Base-by-base conservation (phyloP, 805 yeast species). In the Sugiyamaella mastotermitis region DNA sequence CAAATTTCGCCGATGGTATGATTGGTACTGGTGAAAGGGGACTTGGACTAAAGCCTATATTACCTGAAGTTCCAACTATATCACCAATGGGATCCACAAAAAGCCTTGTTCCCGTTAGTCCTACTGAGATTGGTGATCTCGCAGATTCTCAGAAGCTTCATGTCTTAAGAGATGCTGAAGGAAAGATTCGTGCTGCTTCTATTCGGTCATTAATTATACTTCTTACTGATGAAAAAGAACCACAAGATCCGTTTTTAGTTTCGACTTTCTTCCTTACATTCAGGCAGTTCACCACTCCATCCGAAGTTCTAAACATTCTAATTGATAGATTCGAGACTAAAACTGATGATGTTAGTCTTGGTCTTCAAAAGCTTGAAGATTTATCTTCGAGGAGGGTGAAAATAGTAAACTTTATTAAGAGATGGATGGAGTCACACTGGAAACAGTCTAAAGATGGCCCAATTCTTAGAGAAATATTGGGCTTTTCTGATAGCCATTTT, bases 371-470 rank as follows among this genome's bases (percentile, higher is more conserved):
- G 17, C 21, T 53, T 6, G 56, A 53, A 9, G 33, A 38, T 15
- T 29, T 49, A 15, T 27, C 44, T 6, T 65, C 90, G 53, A 74
- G 48, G 13, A 35, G 52, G 14, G 33, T 76, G 44, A 60, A 81
- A 33, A 77, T 86, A 27, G 76, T 80, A 48, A 75, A 73, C 47
- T 68, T 81, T 57, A 74, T 87, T 54, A 83, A 78, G 56, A 65
- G 75, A 24, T 90, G 98, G 98, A 62, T 90, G 58, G 94, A 86
- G 58, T 80, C 92, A 36, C 87, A 82, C 56, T 90, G 96, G 96
- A 75, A 78, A 46, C 74, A 72, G 33, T 67, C 70, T 30, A 53
- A 52, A 14, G 95, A 87, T 56, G 73, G 72, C 44, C 61, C 58
- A 18, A 64, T 79, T 27, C 61, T 87, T 32, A 76, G 92, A 9